Evolutionary conservation across 306 rosid species (phyloP).

Genomic region (Vigna mungo): DNA sequence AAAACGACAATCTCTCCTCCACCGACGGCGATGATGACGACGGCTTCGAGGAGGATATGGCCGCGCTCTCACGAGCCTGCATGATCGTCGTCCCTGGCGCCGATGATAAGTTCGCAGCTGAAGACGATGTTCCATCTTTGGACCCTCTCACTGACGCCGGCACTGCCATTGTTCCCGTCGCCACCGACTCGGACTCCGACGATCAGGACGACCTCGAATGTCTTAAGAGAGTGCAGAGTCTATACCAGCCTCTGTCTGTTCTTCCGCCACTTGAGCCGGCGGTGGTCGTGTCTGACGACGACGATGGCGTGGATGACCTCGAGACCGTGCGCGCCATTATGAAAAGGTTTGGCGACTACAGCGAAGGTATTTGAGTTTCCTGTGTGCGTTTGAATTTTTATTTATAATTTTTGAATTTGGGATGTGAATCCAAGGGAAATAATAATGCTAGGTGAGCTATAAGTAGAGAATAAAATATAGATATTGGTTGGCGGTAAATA

Average conservation of each 20-base stretch:
- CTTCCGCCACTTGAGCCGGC: conserved; percentile 44
- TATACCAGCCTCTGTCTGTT: conserved; percentile 50
- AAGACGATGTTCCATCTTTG: neutral
- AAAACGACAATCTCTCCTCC: conserved; percentile 36
- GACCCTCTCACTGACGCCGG: conserved; percentile 45
- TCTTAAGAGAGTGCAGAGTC: conserved; percentile 57
- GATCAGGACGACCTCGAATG: conserved; percentile 54
- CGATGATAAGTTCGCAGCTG: neutral
- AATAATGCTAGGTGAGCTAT: neutral
- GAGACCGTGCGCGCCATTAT: conserved; percentile 66
- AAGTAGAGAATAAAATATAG: too few relatives aligned
- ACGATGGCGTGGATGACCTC: conserved; percentile 66
- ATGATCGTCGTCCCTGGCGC: conserved; percentile 47
- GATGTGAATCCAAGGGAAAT: neutral
- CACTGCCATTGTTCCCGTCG: neutral
- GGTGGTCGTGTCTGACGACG: conserved; percentile 44
- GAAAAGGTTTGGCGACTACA: conserved; percentile 63
- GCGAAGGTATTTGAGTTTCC: conserved; percentile 50
- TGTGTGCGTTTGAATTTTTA: neutral
- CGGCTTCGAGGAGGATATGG: conserved; percentile 67
- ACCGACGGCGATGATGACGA: conserved; percentile 60
- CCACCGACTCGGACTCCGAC: conserved; percentile 37
- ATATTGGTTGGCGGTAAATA: too few relatives aligned
- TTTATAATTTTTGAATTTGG: neutral
- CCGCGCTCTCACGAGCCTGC: conserved; percentile 72